These are phyloP conservation scores for Aschersonia sp. DNA, from an alignment of 2,329 filamentous ascomycete species.

Conservation along the genomic window DNA sequence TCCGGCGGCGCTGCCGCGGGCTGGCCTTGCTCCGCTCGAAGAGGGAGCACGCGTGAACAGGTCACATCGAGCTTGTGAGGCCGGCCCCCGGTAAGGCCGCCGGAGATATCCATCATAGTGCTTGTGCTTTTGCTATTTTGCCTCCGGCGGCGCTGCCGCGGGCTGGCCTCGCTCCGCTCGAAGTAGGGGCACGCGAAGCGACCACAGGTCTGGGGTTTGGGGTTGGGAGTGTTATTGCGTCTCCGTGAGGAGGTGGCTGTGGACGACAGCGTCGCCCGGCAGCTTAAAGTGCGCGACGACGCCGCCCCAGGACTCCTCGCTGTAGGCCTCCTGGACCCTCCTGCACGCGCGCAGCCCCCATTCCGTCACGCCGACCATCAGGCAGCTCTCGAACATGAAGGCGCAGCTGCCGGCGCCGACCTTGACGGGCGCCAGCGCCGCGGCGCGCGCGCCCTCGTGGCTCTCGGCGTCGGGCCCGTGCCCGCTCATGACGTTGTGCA, in stretches of 20 bases:
- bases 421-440: slow-evolving; percentile 37
- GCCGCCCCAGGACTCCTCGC: slow-evolving; percentile 65
- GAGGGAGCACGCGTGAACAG: no score
- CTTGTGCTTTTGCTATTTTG: no score
- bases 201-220: no score
- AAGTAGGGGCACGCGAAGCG: no score
- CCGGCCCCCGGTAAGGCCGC: no score
- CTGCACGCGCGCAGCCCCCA: slow-evolving; percentile 47
- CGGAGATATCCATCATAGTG: no score
- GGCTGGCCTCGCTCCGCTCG: no score
- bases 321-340: slow-evolving; percentile 31
- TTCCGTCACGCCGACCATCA: slow-evolving; percentile 59
- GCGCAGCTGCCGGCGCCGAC: slow-evolving; percentile 49
- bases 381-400: slow-evolving; percentile 56
- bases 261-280: slow-evolving; percentile 19
- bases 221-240: no score
- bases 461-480: slow-evolving; percentile 46
- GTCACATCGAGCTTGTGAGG: no score
- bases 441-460: slow-evolving; percentile 40
- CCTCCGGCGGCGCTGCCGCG: no score
- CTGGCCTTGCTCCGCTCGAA: no score
- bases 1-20: no score
- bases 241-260: slow-evolving; percentile 9
- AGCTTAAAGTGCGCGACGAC: slow-evolving; percentile 47
- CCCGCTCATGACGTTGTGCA: slow-evolving; percentile 60